Conservation (phyloP, 768 basidiomycete species). For the Tulasnella sp. region DNA sequence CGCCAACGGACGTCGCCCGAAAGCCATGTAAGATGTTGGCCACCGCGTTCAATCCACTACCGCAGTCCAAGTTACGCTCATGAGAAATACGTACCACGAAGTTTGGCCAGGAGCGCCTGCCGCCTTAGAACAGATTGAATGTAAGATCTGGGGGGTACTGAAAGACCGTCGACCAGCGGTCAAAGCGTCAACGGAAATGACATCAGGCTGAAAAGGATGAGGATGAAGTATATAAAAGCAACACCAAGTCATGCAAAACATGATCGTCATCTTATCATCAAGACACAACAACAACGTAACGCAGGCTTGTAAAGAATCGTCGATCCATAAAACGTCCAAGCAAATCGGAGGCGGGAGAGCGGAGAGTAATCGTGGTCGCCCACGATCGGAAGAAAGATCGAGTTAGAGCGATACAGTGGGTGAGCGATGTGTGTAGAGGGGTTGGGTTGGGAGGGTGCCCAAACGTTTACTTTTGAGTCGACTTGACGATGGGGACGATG, state of each 20-base stretch:
- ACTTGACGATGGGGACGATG: slow-evolving; percentile 91
- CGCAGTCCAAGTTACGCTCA: no score
- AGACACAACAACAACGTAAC: slow-evolving; percentile 14
- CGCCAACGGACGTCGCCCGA: no score
- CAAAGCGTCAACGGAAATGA: neutral
- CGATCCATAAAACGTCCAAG: slow-evolving; percentile 5
- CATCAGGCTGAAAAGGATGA: neutral
- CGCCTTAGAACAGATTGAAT: no score
- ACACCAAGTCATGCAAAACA: neutral
- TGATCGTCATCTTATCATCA: slow-evolving; percentile 1
- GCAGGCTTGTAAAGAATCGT: neutral
- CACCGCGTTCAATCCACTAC: no score
- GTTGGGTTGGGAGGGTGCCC: neutral
- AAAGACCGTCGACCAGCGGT: no score
- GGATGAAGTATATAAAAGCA: neutral
- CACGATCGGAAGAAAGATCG: neutral
- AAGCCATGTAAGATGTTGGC: no score
- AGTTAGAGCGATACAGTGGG: neutral
- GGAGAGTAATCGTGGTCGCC: neutral
- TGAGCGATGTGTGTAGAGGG: neutral
- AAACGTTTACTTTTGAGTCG: slow-evolving; percentile 55
- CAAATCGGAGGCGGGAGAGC: neutral
- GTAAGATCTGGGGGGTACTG: no score
- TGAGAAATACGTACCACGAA: no score
- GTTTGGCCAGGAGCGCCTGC: no score